Conservation (phyloP, 2,329 filamentous ascomycete genomes). For the Colletotrichum musicola region DNA sequence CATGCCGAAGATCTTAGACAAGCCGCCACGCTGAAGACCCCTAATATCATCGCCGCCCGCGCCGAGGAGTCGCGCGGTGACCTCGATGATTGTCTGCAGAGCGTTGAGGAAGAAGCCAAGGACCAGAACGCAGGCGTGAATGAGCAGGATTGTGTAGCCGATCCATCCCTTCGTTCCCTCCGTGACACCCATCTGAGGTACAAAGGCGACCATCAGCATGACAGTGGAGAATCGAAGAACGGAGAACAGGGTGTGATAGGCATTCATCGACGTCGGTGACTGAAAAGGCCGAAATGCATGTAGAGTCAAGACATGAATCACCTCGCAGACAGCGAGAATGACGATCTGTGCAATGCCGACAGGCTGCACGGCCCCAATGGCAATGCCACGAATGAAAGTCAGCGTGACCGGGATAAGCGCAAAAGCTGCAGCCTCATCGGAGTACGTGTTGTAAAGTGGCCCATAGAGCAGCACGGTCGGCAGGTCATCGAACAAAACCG, state of each 20-base stretch:
- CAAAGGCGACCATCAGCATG: constrained; percentile 84
- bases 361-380: constrained; percentile 91
- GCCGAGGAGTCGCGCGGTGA: constrained; percentile 83
- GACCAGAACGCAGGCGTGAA: constrained; percentile 87
- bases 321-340: constrained; percentile 92
- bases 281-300: constrained; percentile 93
- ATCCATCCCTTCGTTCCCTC: constrained; percentile 93
- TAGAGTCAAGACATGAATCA: constrained; percentile 87
- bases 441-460: constrained; percentile 97
- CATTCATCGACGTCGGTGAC: constrained; percentile 94
- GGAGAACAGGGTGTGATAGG: constrained; percentile 90
- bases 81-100: constrained; percentile 89
- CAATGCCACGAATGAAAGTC: constrained; percentile 87
- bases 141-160: constrained; percentile 88
- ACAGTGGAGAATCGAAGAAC: constrained; percentile 80
- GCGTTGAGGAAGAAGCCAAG: constrained; percentile 96
- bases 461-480: constrained; percentile 91
- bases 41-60: constrained; percentile 81
- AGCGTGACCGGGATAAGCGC: constrained; percentile 88
- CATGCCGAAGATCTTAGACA: constrained; percentile 92
- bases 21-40: constrained; percentile 81
- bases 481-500: constrained; percentile 92
- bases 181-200: constrained; percentile 82
- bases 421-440: constrained; percentile 91
- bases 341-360: constrained; percentile 95